These are phyloP conservation scores for Marasmius tenuissimus DNA, from an alignment of 1,284 basidiomycete genomes.

Conservation along the genomic window DNA sequence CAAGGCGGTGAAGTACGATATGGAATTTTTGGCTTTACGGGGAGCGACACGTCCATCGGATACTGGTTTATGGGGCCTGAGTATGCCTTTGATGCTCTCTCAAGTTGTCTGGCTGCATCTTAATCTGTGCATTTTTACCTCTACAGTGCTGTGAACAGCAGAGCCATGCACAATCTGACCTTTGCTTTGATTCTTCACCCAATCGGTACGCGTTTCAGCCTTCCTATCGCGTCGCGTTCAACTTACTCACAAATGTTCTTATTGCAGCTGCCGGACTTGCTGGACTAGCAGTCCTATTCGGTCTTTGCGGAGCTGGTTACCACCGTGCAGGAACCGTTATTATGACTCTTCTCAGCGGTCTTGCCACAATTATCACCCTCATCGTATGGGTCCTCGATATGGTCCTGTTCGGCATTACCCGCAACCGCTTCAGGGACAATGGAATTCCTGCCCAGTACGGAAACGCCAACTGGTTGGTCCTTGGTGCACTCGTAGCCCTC, in stretches of 20 bases:
- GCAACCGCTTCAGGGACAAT: conserved; percentile 53
- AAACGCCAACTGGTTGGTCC: conserved; percentile 1
- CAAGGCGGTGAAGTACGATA: conserved; percentile 49
- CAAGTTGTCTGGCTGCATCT: not conserved
- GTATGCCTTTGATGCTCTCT: conserved; percentile 1
- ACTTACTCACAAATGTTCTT: not conserved
- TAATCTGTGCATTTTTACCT: conserved; percentile 5
- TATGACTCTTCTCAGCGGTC: conserved; percentile 66
- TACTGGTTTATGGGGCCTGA: conserved; percentile 44
- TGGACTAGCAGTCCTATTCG: conserved; percentile 72
- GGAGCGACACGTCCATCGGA: conserved; percentile 52
- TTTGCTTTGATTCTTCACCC: conserved; percentile 75
- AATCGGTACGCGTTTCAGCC: conserved; percentile 46
- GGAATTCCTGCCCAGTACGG: conserved; percentile 52
- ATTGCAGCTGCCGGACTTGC: conserved; percentile 62
- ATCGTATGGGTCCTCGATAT: conserved; percentile 77
- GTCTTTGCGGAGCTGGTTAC: conserved; percentile 63
- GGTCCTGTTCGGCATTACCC: conserved; percentile 74
- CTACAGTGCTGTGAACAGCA: conserved; percentile 46
- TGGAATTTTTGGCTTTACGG: conserved; percentile 78
- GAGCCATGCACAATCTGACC: conserved; percentile 67
- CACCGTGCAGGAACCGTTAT: conserved; percentile 71
- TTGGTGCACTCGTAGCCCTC: conserved; percentile 2
- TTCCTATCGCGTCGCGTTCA: not conserved
- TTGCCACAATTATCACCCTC: conserved; percentile 65